Percentiles rank a stretch among this genome's conserved stretches.
phyloP scores from a whole-genome alignment of 192 early-diverging fungal genomes.

The Coemansia sp. region DNA sequence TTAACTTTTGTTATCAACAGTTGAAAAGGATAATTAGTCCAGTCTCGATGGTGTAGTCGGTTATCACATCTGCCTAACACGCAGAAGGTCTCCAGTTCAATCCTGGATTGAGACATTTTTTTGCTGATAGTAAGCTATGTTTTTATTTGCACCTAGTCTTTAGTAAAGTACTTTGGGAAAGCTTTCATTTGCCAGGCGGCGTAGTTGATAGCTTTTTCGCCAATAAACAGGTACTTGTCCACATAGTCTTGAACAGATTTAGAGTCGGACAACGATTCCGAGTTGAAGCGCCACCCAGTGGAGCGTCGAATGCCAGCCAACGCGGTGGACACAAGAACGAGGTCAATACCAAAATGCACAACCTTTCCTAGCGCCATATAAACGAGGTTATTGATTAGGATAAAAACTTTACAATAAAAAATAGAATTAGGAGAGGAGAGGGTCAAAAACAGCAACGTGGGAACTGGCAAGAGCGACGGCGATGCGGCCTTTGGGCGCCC shows the following conservation, averaged over 20 bases:
- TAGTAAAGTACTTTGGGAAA: slow-evolving; percentile 1
- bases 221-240: slow-evolving; percentile 2
- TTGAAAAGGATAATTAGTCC: not conserved
- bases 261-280: not conserved
- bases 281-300: not conserved
- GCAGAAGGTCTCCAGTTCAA: slow-evolving; percentile 13
- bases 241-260: not conserved
- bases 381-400: not conserved
- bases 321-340: not conserved
- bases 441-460: slow-evolving; percentile 43
- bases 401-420: not conserved
- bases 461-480: slow-evolving; percentile 45
- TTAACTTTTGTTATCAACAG: not conserved
- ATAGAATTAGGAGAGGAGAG: slow-evolving; percentile 6
- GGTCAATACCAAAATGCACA: slow-evolving; percentile 2
- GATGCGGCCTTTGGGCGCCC: slow-evolving; percentile 42
- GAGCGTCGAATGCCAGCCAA: slow-evolving; percentile 2
- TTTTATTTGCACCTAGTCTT: slow-evolving; percentile 5
- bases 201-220: slow-evolving; percentile 1
- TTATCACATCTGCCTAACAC: slow-evolving; percentile 16
- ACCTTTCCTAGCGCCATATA: not conserved
- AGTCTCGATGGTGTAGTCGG: slow-evolving; percentile 10
- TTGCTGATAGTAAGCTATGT: not conserved
- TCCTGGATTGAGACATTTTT: slow-evolving; percentile 3
- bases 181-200: slow-evolving; percentile 3